Evolutionary conservation across 75 land plant species (phyloP).

Genomic region (Adiantum capillusveneris): DNA sequence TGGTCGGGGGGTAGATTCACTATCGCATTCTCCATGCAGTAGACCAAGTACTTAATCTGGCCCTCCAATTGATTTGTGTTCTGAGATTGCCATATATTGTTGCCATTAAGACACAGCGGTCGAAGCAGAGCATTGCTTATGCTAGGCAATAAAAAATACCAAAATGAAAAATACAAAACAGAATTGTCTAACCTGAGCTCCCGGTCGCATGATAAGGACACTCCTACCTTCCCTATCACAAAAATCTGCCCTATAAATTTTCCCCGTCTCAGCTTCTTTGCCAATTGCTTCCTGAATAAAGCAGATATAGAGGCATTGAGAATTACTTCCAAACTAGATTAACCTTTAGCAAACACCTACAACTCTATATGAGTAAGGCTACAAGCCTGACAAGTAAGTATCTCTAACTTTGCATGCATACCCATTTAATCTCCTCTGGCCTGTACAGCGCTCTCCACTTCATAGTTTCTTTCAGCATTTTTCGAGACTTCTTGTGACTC

Average conservation of each 20-base stretch:
- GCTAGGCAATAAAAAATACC: no score
- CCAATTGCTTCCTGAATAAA: slow-evolving; percentile 23
- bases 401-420: no score
- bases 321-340: no score
- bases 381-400: no score
- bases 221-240: slow-evolving; percentile 21
- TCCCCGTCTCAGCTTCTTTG: slow-evolving; percentile 24
- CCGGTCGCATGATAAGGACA: slow-evolving; percentile 40
- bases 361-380: no score
- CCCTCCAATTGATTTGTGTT: slow-evolving; percentile 49
- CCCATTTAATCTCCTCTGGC: slow-evolving; percentile 27
- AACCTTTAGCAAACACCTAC: no score
- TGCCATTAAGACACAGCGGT: no score
- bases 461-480: slow-evolving; percentile 21
- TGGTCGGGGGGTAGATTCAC: slow-evolving; percentile 48
- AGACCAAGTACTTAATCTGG: slow-evolving; percentile 62
- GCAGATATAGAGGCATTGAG: no score
- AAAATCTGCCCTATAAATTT: slow-evolving; percentile 23
- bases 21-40: slow-evolving; percentile 82
- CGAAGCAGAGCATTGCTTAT: no score
- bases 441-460: slow-evolving; percentile 21
- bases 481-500: slow-evolving; percentile 14
- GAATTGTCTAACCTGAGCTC: slow-evolving; percentile 23
- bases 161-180: neutral
- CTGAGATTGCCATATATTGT: no score